Conservation (phyloP, 192 early-diverging fungal species). For the Dissophora globulifera region DNA sequence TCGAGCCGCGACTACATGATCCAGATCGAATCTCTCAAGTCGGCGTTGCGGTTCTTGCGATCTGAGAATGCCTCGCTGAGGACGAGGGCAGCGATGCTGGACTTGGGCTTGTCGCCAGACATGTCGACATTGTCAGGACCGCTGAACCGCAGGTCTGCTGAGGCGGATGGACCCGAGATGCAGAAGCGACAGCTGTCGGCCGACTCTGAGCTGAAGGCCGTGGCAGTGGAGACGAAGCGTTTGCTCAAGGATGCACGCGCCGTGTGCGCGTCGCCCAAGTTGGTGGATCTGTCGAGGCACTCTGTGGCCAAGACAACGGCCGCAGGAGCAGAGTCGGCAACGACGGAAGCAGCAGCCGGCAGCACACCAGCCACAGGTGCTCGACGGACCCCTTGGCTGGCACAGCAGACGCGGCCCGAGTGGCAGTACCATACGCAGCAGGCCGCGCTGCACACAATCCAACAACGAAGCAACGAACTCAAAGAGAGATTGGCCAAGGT, state of each 20-base stretch:
- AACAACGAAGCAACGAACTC: conserved; percentile 63
- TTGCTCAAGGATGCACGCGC: conserved; percentile 55
- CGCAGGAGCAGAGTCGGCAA: background rate
- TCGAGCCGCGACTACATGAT: conserved; percentile 32
- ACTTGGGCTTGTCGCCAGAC: conserved; percentile 43
- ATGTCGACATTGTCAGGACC: conserved; percentile 46
- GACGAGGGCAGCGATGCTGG: conserved; percentile 60
- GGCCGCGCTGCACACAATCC: conserved; percentile 62
- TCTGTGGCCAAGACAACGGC: conserved; percentile 14
- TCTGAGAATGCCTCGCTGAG: conserved; percentile 87
- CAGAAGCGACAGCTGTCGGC: conserved; percentile 12
- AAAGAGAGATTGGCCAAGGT: conserved; percentile 50
- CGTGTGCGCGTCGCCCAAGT: conserved; percentile 61
- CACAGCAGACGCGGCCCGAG: conserved; percentile 55
- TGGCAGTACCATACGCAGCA: conserved; percentile 69
- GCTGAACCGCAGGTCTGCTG: conserved; percentile 11
- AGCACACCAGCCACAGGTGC: too few species aligned
- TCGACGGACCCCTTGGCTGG: conserved; percentile 56
- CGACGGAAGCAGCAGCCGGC: too few species aligned
- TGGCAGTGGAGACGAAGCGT: conserved; percentile 60
- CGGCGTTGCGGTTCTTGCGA: conserved; percentile 79
- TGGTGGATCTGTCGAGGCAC: conserved; percentile 57
- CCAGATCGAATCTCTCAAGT: conserved; percentile 77
- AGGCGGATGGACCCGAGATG: conserved; percentile 5
- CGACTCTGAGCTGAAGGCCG: conserved; percentile 45